Evolutionary conservation across 208 protist genomes (phyloP).

Genomic region (Blechomonas ayalai): DNA sequence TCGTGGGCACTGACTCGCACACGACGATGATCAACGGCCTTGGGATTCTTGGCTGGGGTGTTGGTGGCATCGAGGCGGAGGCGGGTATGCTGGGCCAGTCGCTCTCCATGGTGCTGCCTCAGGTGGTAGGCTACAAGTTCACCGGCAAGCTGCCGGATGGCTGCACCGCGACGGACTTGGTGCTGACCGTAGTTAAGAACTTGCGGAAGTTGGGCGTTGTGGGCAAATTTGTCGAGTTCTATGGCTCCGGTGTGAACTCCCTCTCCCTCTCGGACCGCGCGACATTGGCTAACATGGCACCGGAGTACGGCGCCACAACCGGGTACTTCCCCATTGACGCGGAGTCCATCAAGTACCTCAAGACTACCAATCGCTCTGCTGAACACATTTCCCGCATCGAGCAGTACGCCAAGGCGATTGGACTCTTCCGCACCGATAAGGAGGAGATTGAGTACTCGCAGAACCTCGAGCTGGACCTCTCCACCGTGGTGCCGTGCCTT

Average conservation of each 20-base stretch:
- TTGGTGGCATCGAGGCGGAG: constrained; percentile 97
- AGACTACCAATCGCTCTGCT: constrained; percentile 71
- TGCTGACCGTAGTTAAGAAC: constrained; percentile 92
- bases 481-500: constrained; percentile 82
- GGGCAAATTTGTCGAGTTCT: constrained; percentile 97
- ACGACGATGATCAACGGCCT: constrained; percentile 97
- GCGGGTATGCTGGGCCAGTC: constrained; percentile 95
- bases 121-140: constrained; percentile 94
- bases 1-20: constrained; percentile 96
- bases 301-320: constrained; percentile 94
- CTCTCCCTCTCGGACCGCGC: constrained; percentile 92
- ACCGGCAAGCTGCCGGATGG: constrained; percentile 85
- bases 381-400: constrained; percentile 88
- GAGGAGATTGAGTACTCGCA: constrained; percentile 84
- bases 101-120: constrained; percentile 92
- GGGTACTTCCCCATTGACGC: constrained; percentile 96
- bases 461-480: constrained; percentile 89
- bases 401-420: constrained; percentile 84
- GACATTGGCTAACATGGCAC: constrained; percentile 96
- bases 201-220: constrained; percentile 93
- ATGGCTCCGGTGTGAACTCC: constrained; percentile 84
- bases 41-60: constrained; percentile 94
- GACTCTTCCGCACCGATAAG: constrained; percentile 76
- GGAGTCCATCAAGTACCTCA: constrained; percentile 91
- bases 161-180: constrained; percentile 95